Base-by-base conservation (phyloP, 805 yeast species). In the Starmerella floricola region DNA sequence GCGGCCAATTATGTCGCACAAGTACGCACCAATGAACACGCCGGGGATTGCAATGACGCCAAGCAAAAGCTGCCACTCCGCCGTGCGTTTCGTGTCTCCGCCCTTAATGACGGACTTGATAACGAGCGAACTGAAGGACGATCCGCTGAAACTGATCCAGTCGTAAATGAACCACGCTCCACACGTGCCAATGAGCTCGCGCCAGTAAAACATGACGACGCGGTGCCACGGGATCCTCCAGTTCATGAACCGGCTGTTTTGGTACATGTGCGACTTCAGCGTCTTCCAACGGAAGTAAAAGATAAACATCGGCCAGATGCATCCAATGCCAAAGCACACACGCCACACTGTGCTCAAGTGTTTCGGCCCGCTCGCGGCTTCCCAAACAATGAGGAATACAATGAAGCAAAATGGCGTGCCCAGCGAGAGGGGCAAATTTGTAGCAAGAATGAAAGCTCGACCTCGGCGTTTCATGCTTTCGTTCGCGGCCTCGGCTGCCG, bases 141-240 rank as follows among this genome's bases (percentile, higher is more conserved):
- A 85, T 56, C 79, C 79, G 11, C 88, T 87, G 66, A 80, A 81
- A 6, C 82, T 76, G 53, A 81, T 81, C 53, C 80, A 81, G 62
- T 81, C 93, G 56, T 78, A 81, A 52, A 80, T 65, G 64, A 80
- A 80, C 91, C 91, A 81, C 44, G 80, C 72, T 4, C 74, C 76
- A 57, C 81, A 74, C 15, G 83, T 76, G 28, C 88, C 91, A 24
- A 79, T 50, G 18, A 81, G 55, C 43, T 82, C 64, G 33, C 55
- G 63, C 87, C 88, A 80, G 63, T 78, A 79, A 61, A 63, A 80
- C 55, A 72, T 75, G 44, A 78, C 40, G 0, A 77, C 75, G 28
- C 79, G 67, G 62, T 63, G 59, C 58, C 78, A 78, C 28, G 78
- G 78, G 6, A 48, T 21, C 16, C 73, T 79, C 36, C 58, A 60